phyloP scores from a whole-genome alignment of 768 basidiomycete genomes.

The Lentinus brumalis region DNA sequence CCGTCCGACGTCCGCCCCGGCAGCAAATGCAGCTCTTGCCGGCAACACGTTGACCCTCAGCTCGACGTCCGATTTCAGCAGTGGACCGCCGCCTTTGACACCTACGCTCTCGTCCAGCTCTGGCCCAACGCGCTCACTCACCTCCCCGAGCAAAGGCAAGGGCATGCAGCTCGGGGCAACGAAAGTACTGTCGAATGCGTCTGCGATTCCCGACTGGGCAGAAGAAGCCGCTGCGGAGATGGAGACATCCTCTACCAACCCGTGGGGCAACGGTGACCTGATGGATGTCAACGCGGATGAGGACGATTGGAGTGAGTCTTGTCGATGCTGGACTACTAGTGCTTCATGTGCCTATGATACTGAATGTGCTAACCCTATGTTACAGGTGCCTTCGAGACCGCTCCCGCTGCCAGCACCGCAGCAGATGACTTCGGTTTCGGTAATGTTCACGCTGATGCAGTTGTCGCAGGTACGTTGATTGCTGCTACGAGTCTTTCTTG shows the following conservation, averaged over 20 bases:
- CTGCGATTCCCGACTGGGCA: slow-evolving; percentile 55
- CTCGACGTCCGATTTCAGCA: not conserved
- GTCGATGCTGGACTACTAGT: not conserved
- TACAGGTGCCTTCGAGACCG: slow-evolving; percentile 37
- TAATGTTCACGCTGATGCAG: not conserved
- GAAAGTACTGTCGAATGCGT: slow-evolving; percentile 42
- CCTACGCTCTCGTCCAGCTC: slow-evolving; percentile 28
- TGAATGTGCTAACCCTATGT: too few relatives aligned
- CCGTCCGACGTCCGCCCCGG: slow-evolving; percentile 47
- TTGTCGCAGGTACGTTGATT: not conserved
- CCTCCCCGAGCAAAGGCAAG: slow-evolving; percentile 44
- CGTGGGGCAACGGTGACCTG: slow-evolving; percentile 78
- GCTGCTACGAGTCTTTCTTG: too few relatives aligned
- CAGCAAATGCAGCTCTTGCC: slow-evolving; percentile 19
- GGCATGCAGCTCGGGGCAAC: slow-evolving; percentile 71
- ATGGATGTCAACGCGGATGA: slow-evolving; percentile 94
- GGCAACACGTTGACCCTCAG: not conserved
- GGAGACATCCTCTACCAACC: slow-evolving; percentile 36
- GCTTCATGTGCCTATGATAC: not conserved
- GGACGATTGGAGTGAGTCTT: slow-evolving; percentile 87
- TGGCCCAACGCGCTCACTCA: slow-evolving; percentile 11
- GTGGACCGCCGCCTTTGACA: slow-evolving; percentile 13
- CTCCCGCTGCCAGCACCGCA: slow-evolving; percentile 20
- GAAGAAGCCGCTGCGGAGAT: slow-evolving; percentile 56
- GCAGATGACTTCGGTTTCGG: slow-evolving; percentile 31